Conservation (phyloP, 2,329 filamentous ascomycete species). For the Lecanicillium sp. region DNA sequence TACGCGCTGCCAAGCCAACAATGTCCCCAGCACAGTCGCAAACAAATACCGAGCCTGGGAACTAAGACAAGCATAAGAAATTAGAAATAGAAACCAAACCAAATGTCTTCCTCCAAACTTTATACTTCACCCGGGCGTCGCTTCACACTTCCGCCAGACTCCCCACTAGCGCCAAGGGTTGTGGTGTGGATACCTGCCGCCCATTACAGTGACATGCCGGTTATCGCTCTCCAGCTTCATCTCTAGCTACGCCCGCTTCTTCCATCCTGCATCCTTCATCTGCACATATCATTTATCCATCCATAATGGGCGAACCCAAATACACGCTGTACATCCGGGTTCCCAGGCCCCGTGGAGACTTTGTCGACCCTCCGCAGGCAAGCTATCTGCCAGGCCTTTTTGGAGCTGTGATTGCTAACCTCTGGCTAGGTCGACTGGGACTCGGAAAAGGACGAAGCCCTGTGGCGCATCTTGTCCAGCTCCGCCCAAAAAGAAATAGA, state of each 20-base stretch:
- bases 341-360: conserved; percentile 81
- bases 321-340: conserved; percentile 81
- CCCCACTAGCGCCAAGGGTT: background rate
- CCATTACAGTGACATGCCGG: conserved; percentile 7
- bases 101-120: no score
- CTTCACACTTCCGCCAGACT: no score
- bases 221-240: conserved; percentile 8
- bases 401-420: conserved; percentile 20
- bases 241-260: background rate
- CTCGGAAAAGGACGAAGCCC: conserved; percentile 71
- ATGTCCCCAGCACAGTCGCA: no score
- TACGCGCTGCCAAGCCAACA: no score
- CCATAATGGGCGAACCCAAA: conserved; percentile 43
- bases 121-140: no score
- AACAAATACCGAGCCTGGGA: no score
- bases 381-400: conserved; percentile 24
- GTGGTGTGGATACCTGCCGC: no score
- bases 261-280: conserved; percentile 3
- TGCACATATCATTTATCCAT: conserved; percentile 1
- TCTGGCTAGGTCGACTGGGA: conserved; percentile 73
- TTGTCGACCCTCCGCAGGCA: conserved; percentile 85
- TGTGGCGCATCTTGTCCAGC: conserved; percentile 87
- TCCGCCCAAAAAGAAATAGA: conserved; percentile 78
- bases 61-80: no score
- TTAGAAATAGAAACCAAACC: no score